Conservation (phyloP, 1,284 basidiomycete species). For the Cryptococcus sp. region DNA sequence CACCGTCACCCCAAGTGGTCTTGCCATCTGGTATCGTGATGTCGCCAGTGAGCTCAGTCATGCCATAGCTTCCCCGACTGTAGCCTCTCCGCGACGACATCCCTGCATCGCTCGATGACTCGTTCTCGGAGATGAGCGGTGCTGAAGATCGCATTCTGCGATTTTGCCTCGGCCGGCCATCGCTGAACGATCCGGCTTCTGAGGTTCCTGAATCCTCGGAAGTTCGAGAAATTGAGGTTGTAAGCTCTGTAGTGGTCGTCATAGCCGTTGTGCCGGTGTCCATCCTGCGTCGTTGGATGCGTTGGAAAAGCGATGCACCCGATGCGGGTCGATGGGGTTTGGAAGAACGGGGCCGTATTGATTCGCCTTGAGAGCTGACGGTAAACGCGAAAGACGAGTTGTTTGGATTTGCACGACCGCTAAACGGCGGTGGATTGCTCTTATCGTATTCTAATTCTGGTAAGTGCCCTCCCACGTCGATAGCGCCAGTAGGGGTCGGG, state of each 20-base stretch:
- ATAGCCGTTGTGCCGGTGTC: slow-evolving; percentile 22
- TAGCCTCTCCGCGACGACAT: slow-evolving; percentile 13
- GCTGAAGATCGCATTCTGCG: slow-evolving; percentile 17
- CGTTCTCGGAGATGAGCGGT: slow-evolving; percentile 23
- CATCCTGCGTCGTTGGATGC: slow-evolving; percentile 17
- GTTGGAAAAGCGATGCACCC: slow-evolving; percentile 19
- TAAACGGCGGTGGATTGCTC: slow-evolving; percentile 36
- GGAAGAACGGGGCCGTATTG: slow-evolving; percentile 4
- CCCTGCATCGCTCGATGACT: slow-evolving; percentile 12
- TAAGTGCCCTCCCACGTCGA: slow-evolving; percentile 34
- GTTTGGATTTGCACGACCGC: slow-evolving; percentile 43
- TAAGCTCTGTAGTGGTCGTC: slow-evolving; percentile 18
- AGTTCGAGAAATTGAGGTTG: slow-evolving; percentile 11
- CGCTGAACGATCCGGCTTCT: slow-evolving; percentile 6
- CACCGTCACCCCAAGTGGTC: slow-evolving; percentile 50
- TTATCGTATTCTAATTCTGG: slow-evolving; percentile 33
- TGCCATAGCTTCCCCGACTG: slow-evolving; percentile 38
- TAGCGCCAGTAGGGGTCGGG: slow-evolving; percentile 27
- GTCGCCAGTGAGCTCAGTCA: slow-evolving; percentile 50
- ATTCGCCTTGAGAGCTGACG: slow-evolving; percentile 16
- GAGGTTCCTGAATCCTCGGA: slow-evolving; percentile 10
- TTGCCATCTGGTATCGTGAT: slow-evolving; percentile 52
- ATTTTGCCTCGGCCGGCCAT: not conserved
- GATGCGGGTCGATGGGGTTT: slow-evolving; percentile 14
- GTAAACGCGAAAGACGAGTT: slow-evolving; percentile 41